Evolutionary conservation across 305 asterid genomes (phyloP).

Genomic region (Fraxinus sp.): DNA sequence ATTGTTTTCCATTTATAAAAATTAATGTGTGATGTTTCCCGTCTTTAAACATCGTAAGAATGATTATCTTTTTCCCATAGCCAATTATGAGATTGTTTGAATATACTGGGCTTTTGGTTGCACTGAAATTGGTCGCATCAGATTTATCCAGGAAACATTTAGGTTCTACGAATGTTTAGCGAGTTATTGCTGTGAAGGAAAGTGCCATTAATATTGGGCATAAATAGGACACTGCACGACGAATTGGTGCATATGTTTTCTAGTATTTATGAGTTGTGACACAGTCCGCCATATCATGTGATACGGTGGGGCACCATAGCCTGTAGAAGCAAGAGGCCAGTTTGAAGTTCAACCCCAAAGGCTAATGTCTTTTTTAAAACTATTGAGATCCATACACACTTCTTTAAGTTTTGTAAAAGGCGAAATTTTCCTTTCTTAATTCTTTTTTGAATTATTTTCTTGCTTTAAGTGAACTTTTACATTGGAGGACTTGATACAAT

Average conservation of each 20-base stretch:
- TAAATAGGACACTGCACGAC: neutral
- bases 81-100: neutral
- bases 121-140: neutral
- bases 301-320: neutral
- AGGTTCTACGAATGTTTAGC: neutral
- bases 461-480: neutral
- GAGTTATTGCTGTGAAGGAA: neutral
- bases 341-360: neutral
- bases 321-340: neutral
- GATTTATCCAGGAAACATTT: neutral
- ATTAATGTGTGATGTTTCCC: neutral
- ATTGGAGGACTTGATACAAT: neutral
- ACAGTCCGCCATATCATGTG: neutral
- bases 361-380: neutral
- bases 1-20: neutral
- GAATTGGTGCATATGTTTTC: neutral
- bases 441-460: neutral
- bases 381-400: neutral
- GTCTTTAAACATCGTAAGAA: neutral
- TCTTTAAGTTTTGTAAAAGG: neutral
- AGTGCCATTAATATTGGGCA: neutral
- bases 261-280: neutral
- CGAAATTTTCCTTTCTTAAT: neutral
- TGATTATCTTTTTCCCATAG: conserved; percentile 2
- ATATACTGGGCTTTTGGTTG: conserved; percentile 1